Evolutionary conservation across 495 filamentous ascomycete genomes (phyloP).

Genomic region (Cladorrhinum samala): DNA sequence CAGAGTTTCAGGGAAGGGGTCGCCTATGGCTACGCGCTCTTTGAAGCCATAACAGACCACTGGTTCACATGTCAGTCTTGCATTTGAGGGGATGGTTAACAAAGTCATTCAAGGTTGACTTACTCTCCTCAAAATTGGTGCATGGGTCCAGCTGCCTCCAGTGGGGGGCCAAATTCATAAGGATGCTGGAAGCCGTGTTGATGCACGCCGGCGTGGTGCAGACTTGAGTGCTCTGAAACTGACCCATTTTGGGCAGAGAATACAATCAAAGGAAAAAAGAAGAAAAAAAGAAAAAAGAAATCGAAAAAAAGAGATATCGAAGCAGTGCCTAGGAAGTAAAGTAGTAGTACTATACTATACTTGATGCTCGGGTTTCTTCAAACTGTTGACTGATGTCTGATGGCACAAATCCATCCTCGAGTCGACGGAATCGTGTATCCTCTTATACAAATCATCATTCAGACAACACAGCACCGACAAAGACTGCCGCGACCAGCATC

Average conservation of each 20-base stretch:
- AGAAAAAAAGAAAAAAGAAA: background rate
- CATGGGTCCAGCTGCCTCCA: constrained; percentile 61
- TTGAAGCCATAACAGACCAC: constrained; percentile 63
- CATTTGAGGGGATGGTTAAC: too few species aligned
- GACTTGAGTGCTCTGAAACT: constrained; percentile 16
- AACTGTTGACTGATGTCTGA: too few species aligned
- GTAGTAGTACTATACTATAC: too few species aligned
- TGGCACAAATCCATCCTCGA: too few species aligned
- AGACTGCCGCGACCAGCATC: too few species aligned
- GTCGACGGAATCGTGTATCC: too few species aligned
- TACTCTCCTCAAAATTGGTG: constrained; percentile 55
- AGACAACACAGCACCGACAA: too few species aligned
- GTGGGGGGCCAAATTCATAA: constrained; percentile 60
- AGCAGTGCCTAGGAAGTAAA: background rate
- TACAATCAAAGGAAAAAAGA: background rate
- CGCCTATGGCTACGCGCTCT: too few species aligned
- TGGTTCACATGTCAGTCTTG: background rate
- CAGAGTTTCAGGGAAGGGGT: constrained; percentile 53
- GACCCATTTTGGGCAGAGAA: constrained; percentile 8
- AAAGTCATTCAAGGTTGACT: constrained; percentile 5
- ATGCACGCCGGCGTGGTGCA: constrained; percentile 61
- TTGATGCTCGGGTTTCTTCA: too few species aligned
- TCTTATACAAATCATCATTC: too few species aligned
- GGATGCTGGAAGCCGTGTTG: constrained; percentile 60
- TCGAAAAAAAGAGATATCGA: background rate